Conservation (phyloP, 1,284 basidiomycete genomes). For the Porodaedalea pini region DNA sequence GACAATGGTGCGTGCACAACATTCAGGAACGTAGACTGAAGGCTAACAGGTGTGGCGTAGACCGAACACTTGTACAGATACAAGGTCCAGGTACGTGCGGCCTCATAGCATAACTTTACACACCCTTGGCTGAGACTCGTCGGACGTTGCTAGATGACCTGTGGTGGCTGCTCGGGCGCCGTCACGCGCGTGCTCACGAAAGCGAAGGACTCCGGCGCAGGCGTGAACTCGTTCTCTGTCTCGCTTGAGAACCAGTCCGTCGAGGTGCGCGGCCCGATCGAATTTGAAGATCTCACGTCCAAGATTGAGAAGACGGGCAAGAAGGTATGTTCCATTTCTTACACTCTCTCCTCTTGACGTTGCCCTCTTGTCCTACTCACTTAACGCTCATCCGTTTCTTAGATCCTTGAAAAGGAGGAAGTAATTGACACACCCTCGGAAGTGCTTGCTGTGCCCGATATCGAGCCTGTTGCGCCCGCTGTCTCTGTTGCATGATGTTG, state of each 20-base stretch:
- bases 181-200: constrained; percentile 11
- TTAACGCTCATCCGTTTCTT: neutral
- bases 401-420: constrained; percentile 19
- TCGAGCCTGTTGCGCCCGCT: neutral
- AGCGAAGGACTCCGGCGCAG: constrained; percentile 13
- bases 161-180: constrained; percentile 20
- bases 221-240: constrained; percentile 12
- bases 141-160: constrained; percentile 11
- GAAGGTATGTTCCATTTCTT: constrained; percentile 7
- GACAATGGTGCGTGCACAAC: constrained; percentile 1
- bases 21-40: neutral
- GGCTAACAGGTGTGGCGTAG: neutral
- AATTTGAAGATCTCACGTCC: constrained; percentile 8
- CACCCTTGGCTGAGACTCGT: neutral
- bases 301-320: constrained; percentile 20
- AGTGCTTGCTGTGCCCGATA: neutral
- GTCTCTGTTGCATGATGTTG: neutral
- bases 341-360: neutral
- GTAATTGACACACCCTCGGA: neutral
- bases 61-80: constrained; percentile 7
- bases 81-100: constrained; percentile 13
- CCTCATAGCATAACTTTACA: neutral
- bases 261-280: constrained; percentile 16
- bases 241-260: constrained; percentile 16
- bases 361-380: neutral